Conservation (phyloP, 805 yeast species). For the Metschnikowia shivogae region DNA sequence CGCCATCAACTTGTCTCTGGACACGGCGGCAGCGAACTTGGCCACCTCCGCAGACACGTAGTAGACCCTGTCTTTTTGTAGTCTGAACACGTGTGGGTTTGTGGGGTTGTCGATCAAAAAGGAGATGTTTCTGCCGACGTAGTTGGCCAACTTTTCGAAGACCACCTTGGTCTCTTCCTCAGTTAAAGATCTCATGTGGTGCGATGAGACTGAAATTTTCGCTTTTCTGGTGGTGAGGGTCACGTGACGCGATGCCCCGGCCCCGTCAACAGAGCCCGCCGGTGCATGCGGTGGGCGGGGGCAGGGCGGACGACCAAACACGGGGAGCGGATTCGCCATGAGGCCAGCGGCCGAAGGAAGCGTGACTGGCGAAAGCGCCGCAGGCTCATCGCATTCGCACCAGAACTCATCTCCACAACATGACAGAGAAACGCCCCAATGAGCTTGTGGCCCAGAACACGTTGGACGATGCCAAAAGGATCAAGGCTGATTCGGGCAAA, state of each 20-base stretch:
- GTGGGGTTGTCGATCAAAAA: conserved; percentile 78
- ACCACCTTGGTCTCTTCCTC: conserved; percentile 96
- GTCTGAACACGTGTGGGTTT: conserved; percentile 89
- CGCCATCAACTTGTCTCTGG: conserved; percentile 87
- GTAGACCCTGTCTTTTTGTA: conserved; percentile 95
- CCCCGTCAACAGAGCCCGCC: neutral
- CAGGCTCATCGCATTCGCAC: neutral
- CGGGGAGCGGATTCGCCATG: too few relatives aligned
- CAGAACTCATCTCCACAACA: neutral
- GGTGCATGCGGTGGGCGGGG: neutral
- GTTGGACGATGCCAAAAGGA: conserved; percentile 7
- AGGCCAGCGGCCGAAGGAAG: too few relatives aligned
- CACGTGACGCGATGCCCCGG: conserved; percentile 10
- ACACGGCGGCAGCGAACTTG: conserved; percentile 82
- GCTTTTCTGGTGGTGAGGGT: conserved; percentile 9
- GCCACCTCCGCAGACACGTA: conserved; percentile 82
- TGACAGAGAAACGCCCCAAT: conserved; percentile 13
- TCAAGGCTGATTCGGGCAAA: conserved; percentile 3
- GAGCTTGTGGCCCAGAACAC: conserved; percentile 12
- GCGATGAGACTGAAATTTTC: neutral
- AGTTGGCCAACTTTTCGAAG: conserved; percentile 92
- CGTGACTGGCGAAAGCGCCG: too few relatives aligned
- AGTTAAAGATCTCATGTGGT: conserved; percentile 82
- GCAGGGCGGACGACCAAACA: neutral
- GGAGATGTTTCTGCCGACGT: conserved; percentile 93